Base-by-base conservation (phyloP, 208 protist species). In the Blastocrithidia nonstop region DNA sequence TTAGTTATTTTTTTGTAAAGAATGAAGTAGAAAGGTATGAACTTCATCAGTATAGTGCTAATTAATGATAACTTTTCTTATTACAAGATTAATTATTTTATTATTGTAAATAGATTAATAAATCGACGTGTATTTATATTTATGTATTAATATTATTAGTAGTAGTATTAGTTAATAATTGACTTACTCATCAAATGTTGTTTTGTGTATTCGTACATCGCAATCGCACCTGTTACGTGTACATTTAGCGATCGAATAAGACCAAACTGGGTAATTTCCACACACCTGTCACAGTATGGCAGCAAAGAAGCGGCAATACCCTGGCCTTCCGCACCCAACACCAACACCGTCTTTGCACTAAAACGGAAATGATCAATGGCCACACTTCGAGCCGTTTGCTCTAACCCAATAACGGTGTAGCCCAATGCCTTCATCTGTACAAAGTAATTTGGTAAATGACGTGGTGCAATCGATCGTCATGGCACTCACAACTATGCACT, bases 251-350 rank as follows among this genome's bases (percentile, higher is more conserved):
- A 93, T 32, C 83, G 79, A 25, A 94, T 90, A 1, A 94, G 51
- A 7, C 88, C 88, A 42, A 82, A 91, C 59, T 95, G 88, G 27
- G 88, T 85, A 27, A 95, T 90, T 57, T 93, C 84, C 1, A 95
- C 75, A 54, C 82, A 93, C 7, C 77, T 65, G 54, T 95, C 88
- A 13, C 94, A 50, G 24, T 85, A 13, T 9, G 71, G 69, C 4
- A 94, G 54, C 6, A 89, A 46, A 28, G 75, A 55, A 16, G 79
- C 77, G 20, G 88, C 83, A 33, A 95, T 75, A 36, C 88, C 88
- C 43, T 93, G 77, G 0, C 83, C 80, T 50, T 95, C 88, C 22
- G 75, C 65, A 1, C 88, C 88, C 11, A 95, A 64, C 38, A 91
- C 64, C 26, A 93, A 70, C 43, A 68, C 81, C 20, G 50, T 61